These are phyloP conservation scores for Eutypella sp. DNA, from an alignment of 2,329 filamentous ascomycete genomes.

Conservation along the genomic window DNA sequence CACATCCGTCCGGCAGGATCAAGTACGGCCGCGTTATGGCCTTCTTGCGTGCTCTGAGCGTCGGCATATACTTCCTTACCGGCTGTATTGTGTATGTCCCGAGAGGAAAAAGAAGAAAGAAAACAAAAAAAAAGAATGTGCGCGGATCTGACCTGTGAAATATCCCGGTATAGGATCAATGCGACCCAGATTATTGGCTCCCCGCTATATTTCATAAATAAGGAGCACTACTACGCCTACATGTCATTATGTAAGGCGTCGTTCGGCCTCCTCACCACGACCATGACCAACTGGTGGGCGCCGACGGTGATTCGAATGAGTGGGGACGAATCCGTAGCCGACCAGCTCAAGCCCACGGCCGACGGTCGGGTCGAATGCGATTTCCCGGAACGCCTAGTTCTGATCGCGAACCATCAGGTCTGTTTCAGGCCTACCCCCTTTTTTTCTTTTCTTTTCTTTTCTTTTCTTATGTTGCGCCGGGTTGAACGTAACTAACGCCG, in stretches of 20 bases:
- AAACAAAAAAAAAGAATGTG: slow-evolving; percentile 2
- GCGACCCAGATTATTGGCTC: slow-evolving; percentile 70
- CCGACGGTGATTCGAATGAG: slow-evolving; percentile 78
- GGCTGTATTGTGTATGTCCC: slow-evolving; percentile 44
- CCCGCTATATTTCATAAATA: slow-evolving; percentile 71
- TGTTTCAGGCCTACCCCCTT: slow-evolving; percentile 1
- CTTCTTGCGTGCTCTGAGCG: slow-evolving; percentile 46
- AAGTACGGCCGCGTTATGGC: slow-evolving; percentile 48
- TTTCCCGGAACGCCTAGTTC: slow-evolving; percentile 75
- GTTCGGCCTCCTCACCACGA: slow-evolving; percentile 73
- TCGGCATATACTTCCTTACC: slow-evolving; percentile 47
- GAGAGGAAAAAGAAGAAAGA: not conserved
- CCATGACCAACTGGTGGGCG: slow-evolving; percentile 83
- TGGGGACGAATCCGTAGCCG: slow-evolving; percentile 73
- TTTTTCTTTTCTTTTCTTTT: too few species aligned
- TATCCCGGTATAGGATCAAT: slow-evolving; percentile 52
- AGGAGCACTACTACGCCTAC: slow-evolving; percentile 76
- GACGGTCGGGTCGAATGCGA: slow-evolving; percentile 72
- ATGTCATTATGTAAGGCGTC: slow-evolving; percentile 84
- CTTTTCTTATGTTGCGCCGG: too few species aligned
- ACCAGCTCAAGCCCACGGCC: slow-evolving; percentile 63
- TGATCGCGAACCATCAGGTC: slow-evolving; percentile 85
- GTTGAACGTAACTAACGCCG: too few species aligned
- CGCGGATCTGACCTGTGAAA: slow-evolving; percentile 14
- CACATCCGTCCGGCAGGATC: slow-evolving; percentile 51